Conservation (phyloP, 2,329 filamentous ascomycete species). For the Colletotrichum godetiae region DNA sequence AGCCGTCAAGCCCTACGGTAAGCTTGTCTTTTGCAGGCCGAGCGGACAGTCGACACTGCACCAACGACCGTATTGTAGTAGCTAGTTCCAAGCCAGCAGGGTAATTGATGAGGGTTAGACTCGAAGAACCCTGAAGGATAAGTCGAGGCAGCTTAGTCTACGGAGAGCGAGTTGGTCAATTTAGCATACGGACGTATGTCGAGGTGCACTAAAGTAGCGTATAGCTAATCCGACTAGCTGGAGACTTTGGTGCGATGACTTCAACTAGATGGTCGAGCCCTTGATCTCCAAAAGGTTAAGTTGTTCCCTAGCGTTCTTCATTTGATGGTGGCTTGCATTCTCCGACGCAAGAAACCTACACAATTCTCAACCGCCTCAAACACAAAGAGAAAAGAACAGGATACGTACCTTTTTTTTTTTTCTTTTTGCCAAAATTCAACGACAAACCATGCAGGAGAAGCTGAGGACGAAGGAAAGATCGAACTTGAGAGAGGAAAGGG, state of each 20-base stretch:
- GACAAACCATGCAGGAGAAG: neutral
- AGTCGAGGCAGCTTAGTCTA: neutral
- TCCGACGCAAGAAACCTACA: neutral
- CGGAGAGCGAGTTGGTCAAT: neutral
- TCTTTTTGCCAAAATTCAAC: neutral
- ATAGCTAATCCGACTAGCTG: neutral
- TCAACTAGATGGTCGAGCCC: neutral
- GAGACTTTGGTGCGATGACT: neutral
- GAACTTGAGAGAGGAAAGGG: neutral
- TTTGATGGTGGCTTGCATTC: neutral
- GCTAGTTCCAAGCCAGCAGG: neutral
- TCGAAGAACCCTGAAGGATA: neutral
- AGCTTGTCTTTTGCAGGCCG: neutral
- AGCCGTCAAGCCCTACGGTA: neutral
- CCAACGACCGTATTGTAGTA: neutral
- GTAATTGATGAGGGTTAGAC: neutral
- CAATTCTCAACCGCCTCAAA: neutral
- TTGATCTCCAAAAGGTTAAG: neutral
- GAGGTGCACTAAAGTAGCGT: conserved; percentile 9
- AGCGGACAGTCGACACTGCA: neutral
- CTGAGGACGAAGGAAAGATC: neutral
- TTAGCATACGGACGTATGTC: conserved; percentile 31
- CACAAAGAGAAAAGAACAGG: neutral
- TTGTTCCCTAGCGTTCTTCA: neutral
- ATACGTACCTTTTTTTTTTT: neutral